Base-by-base conservation (phyloP, 495 filamentous ascomycete genomes). In the Elasticomyces elasticus region DNA sequence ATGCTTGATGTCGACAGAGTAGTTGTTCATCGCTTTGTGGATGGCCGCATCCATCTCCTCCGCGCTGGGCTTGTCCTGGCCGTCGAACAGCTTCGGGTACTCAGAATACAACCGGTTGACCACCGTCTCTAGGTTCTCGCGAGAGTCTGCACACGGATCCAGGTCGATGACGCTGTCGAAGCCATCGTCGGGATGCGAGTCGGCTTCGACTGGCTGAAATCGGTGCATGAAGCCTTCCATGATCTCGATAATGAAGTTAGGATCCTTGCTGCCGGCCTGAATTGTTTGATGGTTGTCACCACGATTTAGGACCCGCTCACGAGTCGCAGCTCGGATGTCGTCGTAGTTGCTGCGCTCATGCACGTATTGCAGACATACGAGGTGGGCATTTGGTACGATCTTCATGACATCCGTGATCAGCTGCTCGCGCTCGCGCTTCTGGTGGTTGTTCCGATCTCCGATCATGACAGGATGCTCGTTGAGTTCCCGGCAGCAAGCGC, bases 271-370 rank as follows among this genome's bases (percentile, higher is more conserved):
- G 12, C 80, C 83, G 4, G 91, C 86, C 54, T 91, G 89, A 62
- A 99, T 99, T 11, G 91, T 96, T 66, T 99, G 92, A 62, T 99
- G 92, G 64, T 96, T 97, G 67, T 99, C 89, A 0, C 92, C 92
- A 13, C 92, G 86, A 0, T 77, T 72, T 22, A 96, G 71, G 0
- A 99, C 87, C 12, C 92, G 83, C 41, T 81, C 74, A 41, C 80
- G 82, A 0, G 87, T 94, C n/a, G 88, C 75, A 46, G 79, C 72
- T 10, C 82, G 77, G 52, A 97, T 88, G 2, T 72, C 66, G 23
- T 84, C 76, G 64, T 66, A 81, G 67, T 57, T 76, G 49, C 38
- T 44, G 25, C 82, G 79, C 35, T 89, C 79, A 61, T 99, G 92
- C 1, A 88, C 83, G 58, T 86, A 98, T 55, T 97, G 82, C 1